Conservation (phyloP, 176 grass and related monocot species). For the Phragmites australis region DNA sequence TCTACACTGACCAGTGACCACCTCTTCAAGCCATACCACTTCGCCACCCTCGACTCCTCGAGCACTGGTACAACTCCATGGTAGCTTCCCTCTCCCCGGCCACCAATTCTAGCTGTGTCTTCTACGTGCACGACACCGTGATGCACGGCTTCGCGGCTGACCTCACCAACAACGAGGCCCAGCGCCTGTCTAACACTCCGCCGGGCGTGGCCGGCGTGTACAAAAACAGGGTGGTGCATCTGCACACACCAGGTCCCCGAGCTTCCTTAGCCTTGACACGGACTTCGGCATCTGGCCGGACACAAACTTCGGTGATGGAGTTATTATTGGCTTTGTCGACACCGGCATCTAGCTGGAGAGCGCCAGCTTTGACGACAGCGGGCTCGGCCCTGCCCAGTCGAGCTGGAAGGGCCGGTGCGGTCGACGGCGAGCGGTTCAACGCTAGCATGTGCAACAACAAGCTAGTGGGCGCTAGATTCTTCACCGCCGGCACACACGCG, state of each 20-base stretch:
- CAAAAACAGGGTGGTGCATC: not conserved
- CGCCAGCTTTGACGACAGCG: no score
- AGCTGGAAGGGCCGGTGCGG: no score
- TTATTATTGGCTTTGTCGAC: no score
- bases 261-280: no score
- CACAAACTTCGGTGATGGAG: no score
- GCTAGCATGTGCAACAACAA: slow-evolving; percentile 42
- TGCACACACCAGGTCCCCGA: no score
- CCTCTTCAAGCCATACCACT: slow-evolving; percentile 3
- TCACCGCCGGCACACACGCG: not conserved
- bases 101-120: not conserved
- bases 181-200: not conserved
- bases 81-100: not conserved
- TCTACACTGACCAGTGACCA: no score
- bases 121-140: slow-evolving; percentile 21
- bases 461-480: slow-evolving; percentile 22
- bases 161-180: no score
- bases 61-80: slow-evolving; percentile 22
- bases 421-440: slow-evolving; percentile 29
- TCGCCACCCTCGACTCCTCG: slow-evolving; percentile 16
- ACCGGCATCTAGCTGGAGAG: no score
- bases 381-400: no score
- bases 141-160: slow-evolving; percentile 31
- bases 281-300: no score
- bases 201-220: slow-evolving; percentile 33